Evolutionary conservation across 495 filamentous ascomycete species (phyloP).

Genomic region (Pseudoneurospora amorphoporcata): DNA sequence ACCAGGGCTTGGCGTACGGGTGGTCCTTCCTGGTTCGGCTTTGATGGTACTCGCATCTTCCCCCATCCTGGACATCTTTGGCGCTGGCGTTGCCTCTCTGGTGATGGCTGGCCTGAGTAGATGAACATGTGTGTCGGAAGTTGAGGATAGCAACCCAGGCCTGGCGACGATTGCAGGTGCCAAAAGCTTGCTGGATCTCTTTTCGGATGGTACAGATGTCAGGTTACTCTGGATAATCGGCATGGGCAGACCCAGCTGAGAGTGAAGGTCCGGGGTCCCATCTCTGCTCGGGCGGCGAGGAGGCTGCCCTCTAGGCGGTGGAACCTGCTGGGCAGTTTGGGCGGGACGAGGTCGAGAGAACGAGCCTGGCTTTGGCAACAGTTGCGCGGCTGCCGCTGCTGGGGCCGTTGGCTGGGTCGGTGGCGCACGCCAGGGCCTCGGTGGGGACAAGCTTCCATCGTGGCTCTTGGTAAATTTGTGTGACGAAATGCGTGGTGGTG

Average conservation of each 20-base stretch:
- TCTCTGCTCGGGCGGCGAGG: constrained; percentile 70
- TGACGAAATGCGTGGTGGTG: constrained; percentile 54
- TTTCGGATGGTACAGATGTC: constrained; percentile 34
- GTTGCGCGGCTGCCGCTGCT: constrained; percentile 13
- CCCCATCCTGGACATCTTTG: constrained; percentile 17
- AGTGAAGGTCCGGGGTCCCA: constrained; percentile 56
- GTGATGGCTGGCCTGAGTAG: constrained; percentile 21
- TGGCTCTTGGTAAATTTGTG: constrained; percentile 40
- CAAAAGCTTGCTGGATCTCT: constrained; percentile 31
- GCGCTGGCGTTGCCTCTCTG: constrained; percentile 30
- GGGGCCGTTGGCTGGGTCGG: constrained; percentile 23
- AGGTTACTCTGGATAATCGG: constrained; percentile 75
- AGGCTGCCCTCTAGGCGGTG: constrained; percentile 26
- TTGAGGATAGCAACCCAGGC: constrained; percentile 19
- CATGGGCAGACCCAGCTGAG: constrained; percentile 46
- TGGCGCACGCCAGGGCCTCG: constrained; percentile 19
- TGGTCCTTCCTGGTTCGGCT: constrained; percentile 20
- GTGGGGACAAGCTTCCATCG: constrained; percentile 22
- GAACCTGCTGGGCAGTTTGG: constrained; percentile 15
- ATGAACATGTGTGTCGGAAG: constrained; percentile 11
- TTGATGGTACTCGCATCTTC: constrained; percentile 15
- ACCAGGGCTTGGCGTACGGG: constrained; percentile 40
- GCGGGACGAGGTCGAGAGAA: constrained; percentile 20
- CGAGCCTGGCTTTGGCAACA: constrained; percentile 10
- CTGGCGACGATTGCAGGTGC: constrained; percentile 21